phyloP scores from a whole-genome alignment of 2,329 filamentous ascomycete genomes.

The Pochonia chlamydosporia region DNA sequence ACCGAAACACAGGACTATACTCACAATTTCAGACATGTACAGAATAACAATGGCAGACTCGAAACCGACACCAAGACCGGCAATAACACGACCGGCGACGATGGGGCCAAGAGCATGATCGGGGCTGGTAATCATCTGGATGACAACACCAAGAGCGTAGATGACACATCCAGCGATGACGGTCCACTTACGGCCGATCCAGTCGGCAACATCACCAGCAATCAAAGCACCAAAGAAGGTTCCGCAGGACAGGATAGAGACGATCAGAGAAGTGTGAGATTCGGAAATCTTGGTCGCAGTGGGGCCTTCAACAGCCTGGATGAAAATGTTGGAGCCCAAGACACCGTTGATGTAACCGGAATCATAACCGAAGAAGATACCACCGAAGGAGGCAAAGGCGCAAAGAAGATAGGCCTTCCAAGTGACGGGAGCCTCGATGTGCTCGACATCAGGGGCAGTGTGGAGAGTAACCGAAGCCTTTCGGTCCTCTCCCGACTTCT shows the following conservation, averaged over 20 bases:
- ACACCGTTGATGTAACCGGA: conserved; percentile 70
- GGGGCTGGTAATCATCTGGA: conserved; percentile 54
- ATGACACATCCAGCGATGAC: conserved; percentile 66
- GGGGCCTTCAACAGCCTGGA: conserved; percentile 41
- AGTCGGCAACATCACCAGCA: conserved; percentile 71
- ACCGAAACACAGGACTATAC: no score
- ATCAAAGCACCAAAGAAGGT: conserved; percentile 77
- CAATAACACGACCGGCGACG: conserved; percentile 67
- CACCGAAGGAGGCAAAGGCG: conserved; percentile 65
- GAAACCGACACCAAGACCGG: conserved; percentile 74
- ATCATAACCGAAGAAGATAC: conserved; percentile 75
- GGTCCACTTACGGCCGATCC: conserved; percentile 66
- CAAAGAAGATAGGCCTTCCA: conserved; percentile 64
- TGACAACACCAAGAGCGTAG: conserved; percentile 62
- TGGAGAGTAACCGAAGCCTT: conserved; percentile 27
- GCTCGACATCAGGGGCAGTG: conserved; percentile 45
- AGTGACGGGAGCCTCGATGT: conserved; percentile 64
- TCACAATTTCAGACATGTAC: conserved; percentile 80
- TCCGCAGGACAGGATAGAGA: conserved; percentile 70
- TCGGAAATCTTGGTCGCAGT: conserved; percentile 28
- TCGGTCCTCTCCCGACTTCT: conserved; percentile 16
- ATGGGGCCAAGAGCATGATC: conserved; percentile 52
- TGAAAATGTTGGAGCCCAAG: conserved; percentile 46
- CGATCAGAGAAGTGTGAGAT: conserved; percentile 51
- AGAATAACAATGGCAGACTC: conserved; percentile 75